Evolutionary conservation across 345 rosid species (phyloP).

Genomic region (Sonneratia caseolaris): DNA sequence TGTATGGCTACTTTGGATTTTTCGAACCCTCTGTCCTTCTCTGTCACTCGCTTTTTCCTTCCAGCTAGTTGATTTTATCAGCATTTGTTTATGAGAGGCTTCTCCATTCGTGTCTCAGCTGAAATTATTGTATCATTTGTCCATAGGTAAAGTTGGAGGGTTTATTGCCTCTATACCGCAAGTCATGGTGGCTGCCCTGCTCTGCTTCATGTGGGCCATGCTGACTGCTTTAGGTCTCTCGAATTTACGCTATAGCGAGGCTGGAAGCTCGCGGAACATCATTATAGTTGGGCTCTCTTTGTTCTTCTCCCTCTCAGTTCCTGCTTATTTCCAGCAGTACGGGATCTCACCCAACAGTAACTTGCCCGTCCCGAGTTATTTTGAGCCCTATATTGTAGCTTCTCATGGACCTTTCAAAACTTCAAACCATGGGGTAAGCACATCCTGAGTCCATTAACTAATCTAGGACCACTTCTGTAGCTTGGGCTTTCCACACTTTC

Average conservation of each 20-base stretch:
- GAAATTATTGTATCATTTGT: neutral
- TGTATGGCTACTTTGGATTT: no score
- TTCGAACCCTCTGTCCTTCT: no score
- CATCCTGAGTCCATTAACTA: neutral
- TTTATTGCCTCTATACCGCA: slow-evolving; percentile 88
- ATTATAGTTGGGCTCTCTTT: slow-evolving; percentile 83
- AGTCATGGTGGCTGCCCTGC: slow-evolving; percentile 97
- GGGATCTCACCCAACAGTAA: slow-evolving; percentile 73
- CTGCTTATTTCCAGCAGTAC: slow-evolving; percentile 93
- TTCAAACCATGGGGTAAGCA: slow-evolving; percentile 63
- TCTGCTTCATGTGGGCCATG: slow-evolving; percentile 99
- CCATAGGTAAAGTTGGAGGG: slow-evolving; percentile 90
- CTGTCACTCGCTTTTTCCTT: neutral
- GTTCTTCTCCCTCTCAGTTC: slow-evolving; percentile 79
- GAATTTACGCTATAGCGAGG: slow-evolving; percentile 91
- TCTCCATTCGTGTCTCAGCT: neutral
- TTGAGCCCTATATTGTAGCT: slow-evolving; percentile 75
- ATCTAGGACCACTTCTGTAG: neutral
- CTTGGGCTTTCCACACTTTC: neutral
- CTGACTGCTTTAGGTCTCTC: slow-evolving; percentile 89
- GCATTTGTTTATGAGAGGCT: neutral
- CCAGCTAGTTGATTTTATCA: neutral
- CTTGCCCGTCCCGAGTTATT: slow-evolving; percentile 73
- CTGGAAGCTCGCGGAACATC: slow-evolving; percentile 94
- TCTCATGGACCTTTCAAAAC: slow-evolving; percentile 83